Conservation (phyloP, 1,284 basidiomycete species). For the Cystobasidiaceae sp. region DNA sequence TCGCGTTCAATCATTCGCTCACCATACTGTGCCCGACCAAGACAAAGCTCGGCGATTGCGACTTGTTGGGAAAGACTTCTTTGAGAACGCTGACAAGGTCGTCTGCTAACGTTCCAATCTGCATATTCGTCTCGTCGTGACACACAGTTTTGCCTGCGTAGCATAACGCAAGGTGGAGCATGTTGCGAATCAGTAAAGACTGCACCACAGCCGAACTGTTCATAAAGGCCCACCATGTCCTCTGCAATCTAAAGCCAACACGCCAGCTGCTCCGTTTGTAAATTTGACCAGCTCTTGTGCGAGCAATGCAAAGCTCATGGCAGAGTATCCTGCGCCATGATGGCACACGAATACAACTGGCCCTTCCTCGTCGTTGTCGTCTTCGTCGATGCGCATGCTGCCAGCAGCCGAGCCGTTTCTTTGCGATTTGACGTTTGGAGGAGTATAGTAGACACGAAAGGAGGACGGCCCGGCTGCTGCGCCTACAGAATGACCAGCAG, state of each 20-base stretch:
- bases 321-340: conserved; percentile 89
- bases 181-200: background rate
- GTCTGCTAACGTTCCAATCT: conserved; percentile 61
- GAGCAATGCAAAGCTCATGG: conserved; percentile 79
- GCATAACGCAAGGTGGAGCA: background rate
- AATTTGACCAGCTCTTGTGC: conserved; percentile 66
- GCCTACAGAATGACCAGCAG: background rate
- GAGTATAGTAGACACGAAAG: conserved; percentile 30
- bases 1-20: conserved; percentile 36
- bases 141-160: conserved; percentile 34
- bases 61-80: conserved; percentile 62
- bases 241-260: conserved; percentile 76
- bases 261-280: conserved; percentile 69
- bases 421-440: background rate
- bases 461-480: background rate
- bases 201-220: background rate
- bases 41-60: conserved; percentile 62
- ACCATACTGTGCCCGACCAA: conserved; percentile 49
- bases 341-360: conserved; percentile 76
- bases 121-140: conserved; percentile 60
- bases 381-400: background rate
- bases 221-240: conserved; percentile 66
- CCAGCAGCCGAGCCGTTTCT: background rate
- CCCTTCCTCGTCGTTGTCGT: conserved; percentile 1
- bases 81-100: conserved; percentile 67